Evolutionary conservation across 495 filamentous ascomycete species (phyloP).

Genomic region (Annulohypoxylon nitens): DNA sequence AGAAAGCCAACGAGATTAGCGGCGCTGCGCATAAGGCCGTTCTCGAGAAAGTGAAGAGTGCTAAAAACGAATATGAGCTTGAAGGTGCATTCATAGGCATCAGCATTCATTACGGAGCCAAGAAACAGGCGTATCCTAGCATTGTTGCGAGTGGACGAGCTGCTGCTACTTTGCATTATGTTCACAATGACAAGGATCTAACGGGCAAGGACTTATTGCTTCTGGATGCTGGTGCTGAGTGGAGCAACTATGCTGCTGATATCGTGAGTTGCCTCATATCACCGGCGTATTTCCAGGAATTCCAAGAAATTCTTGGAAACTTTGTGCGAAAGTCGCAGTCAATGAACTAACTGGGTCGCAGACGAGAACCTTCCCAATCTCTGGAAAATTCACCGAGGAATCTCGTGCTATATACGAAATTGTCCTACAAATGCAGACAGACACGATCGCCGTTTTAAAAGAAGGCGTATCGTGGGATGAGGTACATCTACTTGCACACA

Average conservation of each 20-base stretch:
- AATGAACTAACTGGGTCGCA: constrained; percentile 36
- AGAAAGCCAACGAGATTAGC: constrained; percentile 85
- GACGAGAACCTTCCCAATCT: constrained; percentile 89
- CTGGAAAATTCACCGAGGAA: constrained; percentile 79
- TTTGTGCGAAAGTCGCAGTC: not conserved
- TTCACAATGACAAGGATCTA: constrained; percentile 78
- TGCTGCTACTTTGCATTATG: constrained; percentile 89
- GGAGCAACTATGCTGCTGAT: constrained; percentile 83
- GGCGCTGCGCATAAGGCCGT: constrained; percentile 80
- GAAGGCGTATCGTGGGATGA: constrained; percentile 87
- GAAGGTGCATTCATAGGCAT: constrained; percentile 80
- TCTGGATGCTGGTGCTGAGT: constrained; percentile 88
- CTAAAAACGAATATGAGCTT: constrained; percentile 84
- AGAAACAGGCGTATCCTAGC: constrained; percentile 84
- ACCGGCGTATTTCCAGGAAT: not conserved
- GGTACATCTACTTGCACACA: constrained; percentile 82
- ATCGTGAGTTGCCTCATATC: constrained; percentile 61
- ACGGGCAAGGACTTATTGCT: constrained; percentile 78
- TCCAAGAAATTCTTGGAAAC: not conserved
- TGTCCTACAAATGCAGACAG: constrained; percentile 85
- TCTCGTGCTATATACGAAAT: constrained; percentile 85
- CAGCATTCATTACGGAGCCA: constrained; percentile 80
- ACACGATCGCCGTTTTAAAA: constrained; percentile 79
- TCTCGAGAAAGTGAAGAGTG: constrained; percentile 72
- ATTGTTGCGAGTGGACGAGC: constrained; percentile 84